Percentiles rank a stretch among this genome's conserved stretches.
Evolutionary conservation across 2,329 filamentous ascomycete species (phyloP).

Genomic region (Apiospora phragmitis): DNA sequence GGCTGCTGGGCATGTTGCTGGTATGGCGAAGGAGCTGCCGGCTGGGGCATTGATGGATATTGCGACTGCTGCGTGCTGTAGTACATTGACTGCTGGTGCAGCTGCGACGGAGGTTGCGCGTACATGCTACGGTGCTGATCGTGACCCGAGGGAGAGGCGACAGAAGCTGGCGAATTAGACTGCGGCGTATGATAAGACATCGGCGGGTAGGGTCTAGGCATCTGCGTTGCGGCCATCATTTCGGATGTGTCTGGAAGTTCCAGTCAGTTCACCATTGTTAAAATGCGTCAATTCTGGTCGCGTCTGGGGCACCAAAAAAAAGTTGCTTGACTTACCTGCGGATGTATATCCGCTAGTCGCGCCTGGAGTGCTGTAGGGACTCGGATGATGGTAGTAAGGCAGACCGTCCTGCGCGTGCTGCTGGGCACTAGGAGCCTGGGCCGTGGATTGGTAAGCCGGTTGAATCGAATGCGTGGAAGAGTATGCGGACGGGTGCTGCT

Average conservation of each 20-base stretch:
- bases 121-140: slow-evolving; percentile 90
- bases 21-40: slow-evolving; percentile 62
- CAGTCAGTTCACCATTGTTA: slow-evolving; percentile 20
- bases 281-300: slow-evolving; percentile 8
- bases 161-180: slow-evolving; percentile 91
- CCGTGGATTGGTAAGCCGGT: slow-evolving; percentile 67
- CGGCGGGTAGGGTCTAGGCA: slow-evolving; percentile 83
- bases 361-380: slow-evolving; percentile 80
- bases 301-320: not conserved
- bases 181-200: slow-evolving; percentile 92
- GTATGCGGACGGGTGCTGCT: slow-evolving; percentile 66
- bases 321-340: slow-evolving; percentile 64
- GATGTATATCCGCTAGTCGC: slow-evolving; percentile 82
- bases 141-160: slow-evolving; percentile 84
- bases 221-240: slow-evolving; percentile 66
- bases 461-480: slow-evolving; percentile 65
- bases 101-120: slow-evolving; percentile 73
- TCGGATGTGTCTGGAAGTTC: slow-evolving; percentile 54
- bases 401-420: slow-evolving; percentile 65
- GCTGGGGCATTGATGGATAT: slow-evolving; percentile 66
- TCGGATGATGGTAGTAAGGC: slow-evolving; percentile 76
- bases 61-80: slow-evolving; percentile 59
- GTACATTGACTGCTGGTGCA: slow-evolving; percentile 83
- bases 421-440: slow-evolving; percentile 62
- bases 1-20: slow-evolving; percentile 57